These are phyloP conservation scores for Haberlea rhodopensis DNA, from an alignment of 257 asterid genomes.

Conservation along the genomic window DNA sequence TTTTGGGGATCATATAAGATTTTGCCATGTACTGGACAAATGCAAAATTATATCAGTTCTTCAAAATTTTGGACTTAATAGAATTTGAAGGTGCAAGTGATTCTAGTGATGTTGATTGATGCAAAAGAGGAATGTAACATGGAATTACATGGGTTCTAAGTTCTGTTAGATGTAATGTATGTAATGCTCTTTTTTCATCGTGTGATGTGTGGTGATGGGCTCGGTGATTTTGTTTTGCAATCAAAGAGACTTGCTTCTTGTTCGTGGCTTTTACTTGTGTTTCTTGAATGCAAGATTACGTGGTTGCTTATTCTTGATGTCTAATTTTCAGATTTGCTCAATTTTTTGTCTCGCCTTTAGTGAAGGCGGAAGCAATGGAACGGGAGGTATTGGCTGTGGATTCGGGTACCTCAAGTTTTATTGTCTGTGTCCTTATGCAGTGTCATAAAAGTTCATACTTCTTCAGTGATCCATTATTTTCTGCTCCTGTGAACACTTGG, in stretches of 20 bases:
- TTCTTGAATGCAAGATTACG: conserved; percentile 12
- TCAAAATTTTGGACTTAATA: background rate
- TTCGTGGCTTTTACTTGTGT: conserved; percentile 18
- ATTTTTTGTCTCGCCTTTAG: conserved; percentile 81
- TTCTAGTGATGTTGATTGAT: conserved; percentile 15
- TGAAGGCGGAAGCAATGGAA: conserved; percentile 97
- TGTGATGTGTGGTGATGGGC: conserved; percentile 7
- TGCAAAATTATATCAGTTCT: conserved; percentile 3
- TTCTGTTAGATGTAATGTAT: background rate
- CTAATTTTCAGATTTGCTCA: conserved; percentile 76
- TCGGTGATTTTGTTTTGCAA: conserved; percentile 9
- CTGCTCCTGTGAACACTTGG: conserved; percentile 22
- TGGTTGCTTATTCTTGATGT: conserved; percentile 24
- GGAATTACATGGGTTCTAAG: conserved; percentile 14
- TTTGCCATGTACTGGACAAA: background rate
- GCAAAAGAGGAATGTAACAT: background rate
- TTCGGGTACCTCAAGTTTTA: conserved; percentile 60
- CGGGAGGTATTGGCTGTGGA: conserved; percentile 94
- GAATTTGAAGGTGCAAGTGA: conserved; percentile 4
- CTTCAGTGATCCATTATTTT: background rate
- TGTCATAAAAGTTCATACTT: conserved; percentile 10
- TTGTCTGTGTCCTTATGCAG: conserved; percentile 2
- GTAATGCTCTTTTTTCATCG: background rate
- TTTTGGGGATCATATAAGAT: background rate
- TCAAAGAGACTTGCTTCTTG: background rate